phyloP scores from a whole-genome alignment of 2,329 filamentous ascomycete genomes.

The Diplocarpon rosae region DNA sequence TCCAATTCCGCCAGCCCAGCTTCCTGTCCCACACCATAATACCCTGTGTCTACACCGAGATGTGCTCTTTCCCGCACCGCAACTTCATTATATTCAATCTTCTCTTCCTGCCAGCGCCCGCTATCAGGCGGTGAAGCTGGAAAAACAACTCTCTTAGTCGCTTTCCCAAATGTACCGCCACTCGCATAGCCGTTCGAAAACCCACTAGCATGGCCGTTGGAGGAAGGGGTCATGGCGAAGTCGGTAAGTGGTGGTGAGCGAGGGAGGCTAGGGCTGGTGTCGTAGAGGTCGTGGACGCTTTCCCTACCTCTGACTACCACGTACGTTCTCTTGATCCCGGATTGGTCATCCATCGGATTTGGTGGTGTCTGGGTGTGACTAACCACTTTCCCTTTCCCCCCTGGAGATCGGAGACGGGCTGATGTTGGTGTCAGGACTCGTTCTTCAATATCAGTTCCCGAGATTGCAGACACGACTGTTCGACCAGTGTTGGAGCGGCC shows the following conservation, averaged over 20 bases:
- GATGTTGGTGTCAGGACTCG: too few relatives aligned
- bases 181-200: too few relatives aligned
- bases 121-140: background rate
- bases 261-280: constrained; percentile 25
- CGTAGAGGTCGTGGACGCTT: constrained; percentile 28
- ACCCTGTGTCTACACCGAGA: background rate
- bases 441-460: background rate
- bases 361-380: constrained; percentile 8
- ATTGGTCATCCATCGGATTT: constrained; percentile 1
- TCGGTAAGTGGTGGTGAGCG: background rate
- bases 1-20: constrained; percentile 33
- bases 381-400: background rate
- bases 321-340: background rate
- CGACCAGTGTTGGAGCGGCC: constrained; percentile 18
- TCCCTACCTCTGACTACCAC: background rate
- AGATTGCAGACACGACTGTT: constrained; percentile 16
- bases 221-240: too few relatives aligned
- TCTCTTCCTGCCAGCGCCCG: constrained; percentile 33
- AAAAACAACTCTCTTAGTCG: background rate
- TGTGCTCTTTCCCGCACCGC: background rate
- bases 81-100: constrained; percentile 32
- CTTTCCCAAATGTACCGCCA: background rate
- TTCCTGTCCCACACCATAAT: constrained; percentile 8
- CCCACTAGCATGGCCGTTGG: background rate
- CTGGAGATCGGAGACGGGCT: too few relatives aligned